Percentiles rank a stretch among this genome's conserved stretches.
Conservation (phyloP, 345 rosid genomes). For the Dipteronia dyeriana region DNA sequence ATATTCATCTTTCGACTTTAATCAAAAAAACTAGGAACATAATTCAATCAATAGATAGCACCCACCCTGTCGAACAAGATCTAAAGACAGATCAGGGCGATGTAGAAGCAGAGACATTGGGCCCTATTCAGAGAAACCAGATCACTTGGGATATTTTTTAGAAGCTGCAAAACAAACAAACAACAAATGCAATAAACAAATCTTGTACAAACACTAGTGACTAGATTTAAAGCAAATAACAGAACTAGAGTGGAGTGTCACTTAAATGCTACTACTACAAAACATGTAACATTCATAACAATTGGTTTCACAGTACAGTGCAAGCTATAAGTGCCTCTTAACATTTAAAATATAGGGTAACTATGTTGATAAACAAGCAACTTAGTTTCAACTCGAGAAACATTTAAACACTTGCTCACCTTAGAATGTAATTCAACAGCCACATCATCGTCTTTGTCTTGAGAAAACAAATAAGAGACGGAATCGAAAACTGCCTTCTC, state of each 20-base stretch:
- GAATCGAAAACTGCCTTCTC: constrained; percentile 73
- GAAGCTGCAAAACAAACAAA: constrained; percentile 53
- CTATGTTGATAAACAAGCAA: neutral
- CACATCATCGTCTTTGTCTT: constrained; percentile 64
- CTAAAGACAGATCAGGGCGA: constrained; percentile 56
- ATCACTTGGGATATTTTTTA: constrained; percentile 71
- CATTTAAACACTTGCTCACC: constrained; percentile 34
- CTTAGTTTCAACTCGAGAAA: neutral
- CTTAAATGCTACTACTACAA: neutral
- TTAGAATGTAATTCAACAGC: constrained; percentile 65
- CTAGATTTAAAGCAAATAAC: constrained; percentile 12
- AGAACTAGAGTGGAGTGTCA: neutral
- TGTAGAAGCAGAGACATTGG: constrained; percentile 70
- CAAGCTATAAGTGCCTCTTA: too few species aligned
- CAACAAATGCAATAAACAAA: constrained; percentile 16
- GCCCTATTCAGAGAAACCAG: constrained; percentile 72
- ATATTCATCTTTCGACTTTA: neutral
- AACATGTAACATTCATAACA: neutral
- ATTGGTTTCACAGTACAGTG: neutral
- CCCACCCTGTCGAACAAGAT: constrained; percentile 65
- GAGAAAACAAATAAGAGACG: constrained; percentile 54
- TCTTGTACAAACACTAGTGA: neutral
- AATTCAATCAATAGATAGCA: constrained; percentile 19
- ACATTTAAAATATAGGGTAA: neutral
- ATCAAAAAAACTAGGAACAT: neutral